Conservation (phyloP, 2,329 filamentous ascomycete genomes). For the Diplodia mutila region DNA sequence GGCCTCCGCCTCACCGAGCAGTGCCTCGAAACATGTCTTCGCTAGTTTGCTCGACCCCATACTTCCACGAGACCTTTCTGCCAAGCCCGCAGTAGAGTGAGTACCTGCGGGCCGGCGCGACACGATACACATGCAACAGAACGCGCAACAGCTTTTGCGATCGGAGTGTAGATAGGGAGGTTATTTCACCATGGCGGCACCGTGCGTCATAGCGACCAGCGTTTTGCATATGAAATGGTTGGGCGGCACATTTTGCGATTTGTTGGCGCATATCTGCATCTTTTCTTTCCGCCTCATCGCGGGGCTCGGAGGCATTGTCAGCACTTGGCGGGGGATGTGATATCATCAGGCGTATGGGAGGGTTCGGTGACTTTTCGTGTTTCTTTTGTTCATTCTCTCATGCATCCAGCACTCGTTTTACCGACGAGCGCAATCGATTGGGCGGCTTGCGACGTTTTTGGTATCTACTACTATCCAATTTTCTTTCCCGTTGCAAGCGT, state of each 20-base stretch:
- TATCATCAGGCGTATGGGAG: conserved; percentile 24
- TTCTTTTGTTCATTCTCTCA: not conserved
- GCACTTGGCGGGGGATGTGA: conserved; percentile 11
- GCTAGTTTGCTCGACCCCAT: not conserved
- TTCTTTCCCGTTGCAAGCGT: not conserved
- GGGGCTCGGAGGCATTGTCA: conserved; percentile 20
- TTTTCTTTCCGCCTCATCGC: conserved; percentile 7
- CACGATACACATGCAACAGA: conserved; percentile 10
- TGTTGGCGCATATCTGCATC: conserved; percentile 1
- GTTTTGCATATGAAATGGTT: conserved; percentile 21
- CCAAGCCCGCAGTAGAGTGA: not conserved
- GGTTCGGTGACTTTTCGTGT: not conserved
- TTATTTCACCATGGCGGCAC: conserved; percentile 4
- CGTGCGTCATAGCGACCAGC: conserved; percentile 21
- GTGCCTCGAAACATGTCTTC: not conserved
- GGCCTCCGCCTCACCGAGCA: not conserved
- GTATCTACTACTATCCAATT: not conserved
- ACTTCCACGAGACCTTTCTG: not conserved
- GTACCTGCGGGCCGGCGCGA: not conserved
- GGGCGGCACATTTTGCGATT: conserved; percentile 22
- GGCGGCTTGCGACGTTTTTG: conserved; percentile 4
- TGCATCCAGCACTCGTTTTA: conserved; percentile 8
- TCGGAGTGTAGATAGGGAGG: conserved; percentile 7
- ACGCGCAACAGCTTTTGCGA: not conserved
- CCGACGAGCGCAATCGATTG: conserved; percentile 7